These are phyloP conservation scores for Annulohypoxylon moriforme DNA, from an alignment of 495 filamentous ascomycete species.

Conservation along the genomic window DNA sequence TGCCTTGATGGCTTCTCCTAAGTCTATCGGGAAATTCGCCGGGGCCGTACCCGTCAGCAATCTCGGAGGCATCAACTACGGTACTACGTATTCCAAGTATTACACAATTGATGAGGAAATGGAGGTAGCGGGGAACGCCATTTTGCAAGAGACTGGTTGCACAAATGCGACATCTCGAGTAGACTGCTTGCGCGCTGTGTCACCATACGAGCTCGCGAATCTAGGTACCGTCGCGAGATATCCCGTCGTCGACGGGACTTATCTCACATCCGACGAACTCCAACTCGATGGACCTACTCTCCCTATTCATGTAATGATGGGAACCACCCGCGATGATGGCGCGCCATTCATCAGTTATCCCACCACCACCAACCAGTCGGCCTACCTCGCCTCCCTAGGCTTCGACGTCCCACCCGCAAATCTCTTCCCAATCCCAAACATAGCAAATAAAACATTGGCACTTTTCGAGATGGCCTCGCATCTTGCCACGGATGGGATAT, in stretches of 20 bases:
- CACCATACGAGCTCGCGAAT: conserved; percentile 46
- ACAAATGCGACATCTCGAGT: conserved; percentile 54
- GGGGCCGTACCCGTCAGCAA: conserved; percentile 62
- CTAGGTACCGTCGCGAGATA: conserved; percentile 51
- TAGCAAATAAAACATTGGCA: conserved; percentile 55
- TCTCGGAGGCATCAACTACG: conserved; percentile 60
- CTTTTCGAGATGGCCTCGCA: conserved; percentile 58
- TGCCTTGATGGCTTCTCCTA: conserved; percentile 64
- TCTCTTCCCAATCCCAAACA: conserved; percentile 52
- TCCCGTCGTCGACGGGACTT: conserved; percentile 61
- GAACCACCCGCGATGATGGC: conserved; percentile 63
- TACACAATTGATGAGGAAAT: conserved; percentile 59
- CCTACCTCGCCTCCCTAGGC: conserved; percentile 54
- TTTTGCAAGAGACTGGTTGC: conserved; percentile 58
- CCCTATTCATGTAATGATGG: conserved; percentile 57
- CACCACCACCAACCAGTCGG: conserved; percentile 46
- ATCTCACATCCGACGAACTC: conserved; percentile 52
- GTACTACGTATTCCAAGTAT: conserved; percentile 59
- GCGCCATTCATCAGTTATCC: conserved; percentile 59
- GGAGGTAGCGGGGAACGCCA: conserved; percentile 50
- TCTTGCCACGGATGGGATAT: conserved; percentile 61
- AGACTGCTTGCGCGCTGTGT: conserved; percentile 59
- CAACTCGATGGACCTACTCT: conserved; percentile 47
- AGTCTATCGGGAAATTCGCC: conserved; percentile 61
- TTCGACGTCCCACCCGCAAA: conserved; percentile 49